These are phyloP conservation scores for Beverwykella pulmonaria DNA, from an alignment of 495 filamentous ascomycete genomes.

Conservation along the genomic window DNA sequence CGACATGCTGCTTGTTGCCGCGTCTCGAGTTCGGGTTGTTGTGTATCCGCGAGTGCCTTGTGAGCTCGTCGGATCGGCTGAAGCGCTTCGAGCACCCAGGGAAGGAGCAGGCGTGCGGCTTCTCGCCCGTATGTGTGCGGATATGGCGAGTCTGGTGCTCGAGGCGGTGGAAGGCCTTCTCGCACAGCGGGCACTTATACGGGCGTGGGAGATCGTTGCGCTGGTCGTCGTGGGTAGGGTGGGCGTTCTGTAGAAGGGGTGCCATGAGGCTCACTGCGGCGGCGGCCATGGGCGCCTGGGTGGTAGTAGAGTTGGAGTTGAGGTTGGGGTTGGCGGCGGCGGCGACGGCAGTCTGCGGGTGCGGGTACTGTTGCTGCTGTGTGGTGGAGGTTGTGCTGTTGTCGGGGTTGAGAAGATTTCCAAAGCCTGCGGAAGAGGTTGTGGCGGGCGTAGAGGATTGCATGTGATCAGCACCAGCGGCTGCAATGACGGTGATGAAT, in stretches of 20 bases:
- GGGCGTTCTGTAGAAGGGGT: slow-evolving; percentile 62
- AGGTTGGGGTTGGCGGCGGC: not conserved
- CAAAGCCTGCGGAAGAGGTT: slow-evolving; percentile 35
- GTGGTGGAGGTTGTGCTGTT: slow-evolving; percentile 2
- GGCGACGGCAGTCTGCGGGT: not conserved
- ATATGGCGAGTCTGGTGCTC: slow-evolving; percentile 99
- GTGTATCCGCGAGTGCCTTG: slow-evolving; percentile 96
- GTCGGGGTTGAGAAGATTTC: slow-evolving; percentile 41
- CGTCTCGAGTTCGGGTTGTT: slow-evolving; percentile 96
- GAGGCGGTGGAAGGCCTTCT: slow-evolving; percentile 97
- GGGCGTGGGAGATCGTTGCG: slow-evolving; percentile 87
- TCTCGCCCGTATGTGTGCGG: slow-evolving; percentile 96
- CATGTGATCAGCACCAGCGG: slow-evolving; percentile 39
- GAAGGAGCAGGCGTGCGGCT: slow-evolving; percentile 93
- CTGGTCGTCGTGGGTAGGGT: slow-evolving; percentile 51
- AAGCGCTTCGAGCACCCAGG: slow-evolving; percentile 97
- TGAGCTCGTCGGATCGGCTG: slow-evolving; percentile 94
- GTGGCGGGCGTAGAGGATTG: slow-evolving; percentile 19
- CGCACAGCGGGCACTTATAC: slow-evolving; percentile 97
- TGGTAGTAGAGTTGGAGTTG: slow-evolving; percentile 8
- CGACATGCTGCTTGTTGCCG: slow-evolving; percentile 75
- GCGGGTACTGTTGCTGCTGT: slow-evolving; percentile 9
- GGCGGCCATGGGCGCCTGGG: slow-evolving; percentile 59
- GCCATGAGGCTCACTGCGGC: slow-evolving; percentile 70
- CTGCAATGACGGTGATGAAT: slow-evolving; percentile 29